A percentile compares a stretch with the other conserved stretches of the same genome.
Conservation (phyloP, 2,329 filamentous ascomycete species). For the Aspergillus sojae region DNA sequence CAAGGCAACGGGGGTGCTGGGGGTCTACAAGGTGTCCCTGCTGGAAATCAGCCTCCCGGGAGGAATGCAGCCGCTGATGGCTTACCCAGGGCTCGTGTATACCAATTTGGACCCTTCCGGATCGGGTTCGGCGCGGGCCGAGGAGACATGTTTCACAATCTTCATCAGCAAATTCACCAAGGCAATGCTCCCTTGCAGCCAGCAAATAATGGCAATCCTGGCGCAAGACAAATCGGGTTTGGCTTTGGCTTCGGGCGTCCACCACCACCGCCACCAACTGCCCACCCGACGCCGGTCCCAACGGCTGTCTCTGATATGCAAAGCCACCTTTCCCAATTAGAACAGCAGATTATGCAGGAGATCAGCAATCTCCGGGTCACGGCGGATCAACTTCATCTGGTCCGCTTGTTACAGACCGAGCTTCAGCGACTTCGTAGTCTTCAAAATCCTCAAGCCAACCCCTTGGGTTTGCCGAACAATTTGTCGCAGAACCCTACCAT, state of each 20-base stretch:
- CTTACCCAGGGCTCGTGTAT: slow-evolving; percentile 59
- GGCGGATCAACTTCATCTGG: slow-evolving; percentile 68
- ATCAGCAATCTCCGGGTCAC: slow-evolving; percentile 64
- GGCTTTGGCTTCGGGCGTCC: slow-evolving; percentile 45
- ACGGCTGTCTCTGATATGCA: slow-evolving; percentile 49
- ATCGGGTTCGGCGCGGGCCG: slow-evolving; percentile 69
- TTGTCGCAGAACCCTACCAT: slow-evolving; percentile 17
- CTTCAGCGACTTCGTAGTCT: slow-evolving; percentile 64
- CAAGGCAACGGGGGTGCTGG: slow-evolving; percentile 27
- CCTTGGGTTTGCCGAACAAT: slow-evolving; percentile 12
- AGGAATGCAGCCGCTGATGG: slow-evolving; percentile 42
- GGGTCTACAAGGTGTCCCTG: slow-evolving; percentile 32
- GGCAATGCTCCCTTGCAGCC: slow-evolving; percentile 50
- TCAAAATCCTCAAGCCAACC: slow-evolving; percentile 33
- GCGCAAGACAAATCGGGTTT: slow-evolving; percentile 43
- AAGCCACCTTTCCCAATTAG: slow-evolving; percentile 65
- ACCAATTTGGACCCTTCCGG: slow-evolving; percentile 74
- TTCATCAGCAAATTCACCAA: slow-evolving; percentile 63
- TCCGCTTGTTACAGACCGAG: slow-evolving; percentile 70
- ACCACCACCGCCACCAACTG: slow-evolving; percentile 21
- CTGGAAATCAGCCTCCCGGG: slow-evolving; percentile 43
- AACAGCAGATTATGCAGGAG: slow-evolving; percentile 70
- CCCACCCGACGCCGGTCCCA: slow-evolving; percentile 19
- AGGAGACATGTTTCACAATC: slow-evolving; percentile 63
- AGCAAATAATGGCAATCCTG: slow-evolving; percentile 34